Evolutionary conservation across 805 yeast genomes (phyloP).

Genomic region (Myxozyma geophila): DNA sequence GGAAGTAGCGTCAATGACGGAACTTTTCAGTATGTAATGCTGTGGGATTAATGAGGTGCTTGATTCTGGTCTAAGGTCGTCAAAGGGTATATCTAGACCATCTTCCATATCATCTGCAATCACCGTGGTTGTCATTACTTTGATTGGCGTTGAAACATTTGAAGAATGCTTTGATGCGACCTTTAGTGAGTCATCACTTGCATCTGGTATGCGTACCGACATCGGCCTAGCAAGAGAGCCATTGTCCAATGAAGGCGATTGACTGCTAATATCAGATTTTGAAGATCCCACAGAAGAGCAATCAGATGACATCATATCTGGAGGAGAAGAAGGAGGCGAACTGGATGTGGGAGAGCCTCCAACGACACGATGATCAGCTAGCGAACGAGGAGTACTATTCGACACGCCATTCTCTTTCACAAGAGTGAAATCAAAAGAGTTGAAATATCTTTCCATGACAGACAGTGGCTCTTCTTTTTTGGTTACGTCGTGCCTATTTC

Average conservation of each 20-base stretch:
- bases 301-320: not conserved
- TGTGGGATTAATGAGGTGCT: conserved; percentile 11
- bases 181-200: not conserved
- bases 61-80: not conserved
- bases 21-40: conserved; percentile 6
- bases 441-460: conserved; percentile 15
- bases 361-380: not conserved
- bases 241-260: not conserved
- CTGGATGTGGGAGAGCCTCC: not conserved
- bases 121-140: conserved; percentile 8
- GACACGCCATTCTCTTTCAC: not conserved
- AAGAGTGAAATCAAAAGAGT: conserved; percentile 14
- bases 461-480: conserved; percentile 12
- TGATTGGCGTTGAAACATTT: not conserved
- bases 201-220: too few species aligned
- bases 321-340: not conserved
- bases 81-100: not conserved
- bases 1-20: not conserved
- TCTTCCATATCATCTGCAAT: not conserved
- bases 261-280: not conserved
- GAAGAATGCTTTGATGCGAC: not conserved
- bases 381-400: not conserved
- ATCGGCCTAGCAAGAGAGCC: not conserved
- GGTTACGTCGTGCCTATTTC: not conserved
- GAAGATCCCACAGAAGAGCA: not conserved